Base-by-base conservation (phyloP, 1,284 basidiomycete species). In the Heterobasidion annosum region DNA sequence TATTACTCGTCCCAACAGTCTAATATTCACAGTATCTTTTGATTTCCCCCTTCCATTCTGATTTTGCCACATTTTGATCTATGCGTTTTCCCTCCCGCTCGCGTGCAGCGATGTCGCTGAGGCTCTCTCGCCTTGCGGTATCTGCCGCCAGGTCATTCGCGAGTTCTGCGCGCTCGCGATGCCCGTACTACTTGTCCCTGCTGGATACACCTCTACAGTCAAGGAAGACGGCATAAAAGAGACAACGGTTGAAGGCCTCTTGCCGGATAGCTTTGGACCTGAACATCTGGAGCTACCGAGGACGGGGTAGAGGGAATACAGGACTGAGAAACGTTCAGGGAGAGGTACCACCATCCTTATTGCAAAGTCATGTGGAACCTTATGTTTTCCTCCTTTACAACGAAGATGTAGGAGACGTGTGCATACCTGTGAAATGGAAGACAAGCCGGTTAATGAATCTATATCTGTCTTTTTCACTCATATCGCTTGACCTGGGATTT, bases 221-320 rank as follows among this genome's bases (percentile, higher is more conserved):
- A 57, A 66, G 12, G 65, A 70, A 35, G 66, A 69, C 60, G 74
- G 81, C 49, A 75, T 79, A 16, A 73, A 83, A 53, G 80, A 84
- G 61, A 83, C 82, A 51, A 90, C 84, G 2, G 73, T 97, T 15
- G 88, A 75, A 2, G 81, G 86, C 58, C 71, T 98, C 35, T 72
- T 97, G 49, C 94, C 93, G 0, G 76, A 89, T 70, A 91, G 90
- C 67, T 96, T 96, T 70, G 93, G 93, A 0, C 93, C 93, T 1
- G 91, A 87, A 61, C 74, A 89, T 52, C 67, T 92, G 59, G 79
- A 81, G 50, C 63, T 76, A 19, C 79, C 80, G 8, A 65, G 78
- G 25, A 40, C 37, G n/a, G 37, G 37, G 37, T 40, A n/a, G n/a
- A 40, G n/a, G 37, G 25, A 25, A 25, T 25, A 4, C 25, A 25